Conservation (phyloP, 495 filamentous ascomycete genomes). For the Amorphotheca resinae region DNA sequence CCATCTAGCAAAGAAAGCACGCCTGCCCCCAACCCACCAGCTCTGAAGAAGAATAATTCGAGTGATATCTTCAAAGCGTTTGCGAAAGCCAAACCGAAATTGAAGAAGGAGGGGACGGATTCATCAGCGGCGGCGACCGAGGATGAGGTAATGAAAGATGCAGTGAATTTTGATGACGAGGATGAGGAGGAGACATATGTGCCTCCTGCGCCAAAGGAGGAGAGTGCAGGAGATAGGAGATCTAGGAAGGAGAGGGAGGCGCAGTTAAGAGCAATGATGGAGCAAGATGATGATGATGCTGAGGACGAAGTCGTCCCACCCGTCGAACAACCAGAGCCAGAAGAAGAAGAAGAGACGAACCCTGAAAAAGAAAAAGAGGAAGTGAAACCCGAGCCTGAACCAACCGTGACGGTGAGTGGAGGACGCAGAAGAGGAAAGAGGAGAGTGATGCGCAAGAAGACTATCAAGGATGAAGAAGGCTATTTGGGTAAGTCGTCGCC, state of each 20-base stretch:
- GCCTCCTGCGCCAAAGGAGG: conserved; percentile 28
- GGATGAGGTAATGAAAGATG: conserved; percentile 46
- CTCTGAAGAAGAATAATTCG: conserved; percentile 47
- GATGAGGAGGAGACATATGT: conserved; percentile 35
- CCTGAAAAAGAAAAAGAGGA: conserved; percentile 4
- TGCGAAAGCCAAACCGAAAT: conserved; percentile 60
- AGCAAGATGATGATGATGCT: conserved; percentile 47
- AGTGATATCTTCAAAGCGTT: conserved; percentile 74
- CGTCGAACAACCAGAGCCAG: background rate
- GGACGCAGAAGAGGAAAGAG: conserved; percentile 71
- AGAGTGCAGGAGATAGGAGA: conserved; percentile 33
- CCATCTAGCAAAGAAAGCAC: conserved; percentile 23
- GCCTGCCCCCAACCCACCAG: conserved; percentile 22
- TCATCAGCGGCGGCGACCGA: conserved; percentile 25
- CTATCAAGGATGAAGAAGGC: conserved; percentile 81
- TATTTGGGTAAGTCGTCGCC: conserved; percentile 59
- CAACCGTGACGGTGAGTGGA: conserved; percentile 36
- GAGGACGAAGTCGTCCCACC: conserved; percentile 22
- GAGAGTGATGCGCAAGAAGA: conserved; percentile 81
- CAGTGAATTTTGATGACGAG: conserved; percentile 53
- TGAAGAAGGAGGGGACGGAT: conserved; percentile 36
- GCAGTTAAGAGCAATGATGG: conserved; percentile 74
- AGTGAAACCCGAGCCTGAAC: conserved; percentile 22
- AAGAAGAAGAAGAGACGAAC: conserved; percentile 10
- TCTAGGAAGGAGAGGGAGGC: conserved; percentile 59